Conservation (phyloP, 208 protist genomes). For the Wallacemonas collosoma region DNA sequence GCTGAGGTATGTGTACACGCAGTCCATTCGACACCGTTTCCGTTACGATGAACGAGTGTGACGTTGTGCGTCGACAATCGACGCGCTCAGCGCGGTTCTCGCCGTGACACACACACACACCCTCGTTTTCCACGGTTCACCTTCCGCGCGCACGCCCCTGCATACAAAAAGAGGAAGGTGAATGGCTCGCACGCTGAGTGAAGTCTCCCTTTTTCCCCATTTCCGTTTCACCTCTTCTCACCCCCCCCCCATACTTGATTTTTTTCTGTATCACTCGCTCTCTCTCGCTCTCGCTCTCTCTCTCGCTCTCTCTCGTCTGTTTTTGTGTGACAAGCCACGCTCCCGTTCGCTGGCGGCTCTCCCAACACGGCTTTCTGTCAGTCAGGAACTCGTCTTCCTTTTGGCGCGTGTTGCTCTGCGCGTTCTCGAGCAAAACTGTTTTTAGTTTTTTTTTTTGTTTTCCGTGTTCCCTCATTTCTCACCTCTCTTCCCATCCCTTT, state of each 20-base stretch:
- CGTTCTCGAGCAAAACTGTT: not conserved
- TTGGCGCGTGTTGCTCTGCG: not conserved
- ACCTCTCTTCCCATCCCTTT: not conserved
- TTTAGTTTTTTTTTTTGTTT: conserved; percentile 16
- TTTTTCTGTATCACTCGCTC: not conserved
- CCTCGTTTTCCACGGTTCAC: too few species aligned
- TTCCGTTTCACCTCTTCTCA: not conserved
- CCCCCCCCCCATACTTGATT: not conserved
- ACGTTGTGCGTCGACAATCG: too few species aligned
- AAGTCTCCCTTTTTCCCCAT: not conserved
- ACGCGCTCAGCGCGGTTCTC: too few species aligned
- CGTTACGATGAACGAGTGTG: too few species aligned
- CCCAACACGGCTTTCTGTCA: not conserved
- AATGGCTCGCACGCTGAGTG: too few species aligned
- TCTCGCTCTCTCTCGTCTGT: conserved; percentile 14
- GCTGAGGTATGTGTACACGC: too few species aligned
- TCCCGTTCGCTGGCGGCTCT: too few species aligned
- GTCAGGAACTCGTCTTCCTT: not conserved
- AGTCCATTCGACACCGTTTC: too few species aligned
- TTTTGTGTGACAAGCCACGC: not conserved
- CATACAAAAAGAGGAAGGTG: too few species aligned
- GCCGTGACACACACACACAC: too few species aligned
- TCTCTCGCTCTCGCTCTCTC: conserved; percentile 8
- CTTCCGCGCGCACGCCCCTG: too few species aligned
- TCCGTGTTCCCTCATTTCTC: not conserved